A percentile compares a stretch with the other conserved stretches of the same genome.
These are phyloP conservation scores for Candida methanosorbosa DNA, from an alignment of 805 yeast species.

Conservation along the genomic window DNA sequence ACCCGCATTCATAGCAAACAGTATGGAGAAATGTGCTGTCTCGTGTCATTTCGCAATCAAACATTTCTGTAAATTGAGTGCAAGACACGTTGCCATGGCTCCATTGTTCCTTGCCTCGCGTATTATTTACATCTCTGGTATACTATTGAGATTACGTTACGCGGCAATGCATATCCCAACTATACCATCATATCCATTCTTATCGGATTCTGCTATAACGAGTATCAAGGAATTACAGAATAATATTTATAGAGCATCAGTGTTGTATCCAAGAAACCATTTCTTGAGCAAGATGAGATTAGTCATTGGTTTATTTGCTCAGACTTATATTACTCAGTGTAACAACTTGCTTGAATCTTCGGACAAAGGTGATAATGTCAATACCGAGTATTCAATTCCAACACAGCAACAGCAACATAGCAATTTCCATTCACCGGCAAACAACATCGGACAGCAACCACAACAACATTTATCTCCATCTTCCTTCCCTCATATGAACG, in stretches of 20 bases:
- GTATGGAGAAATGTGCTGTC: slow-evolving; percentile 42
- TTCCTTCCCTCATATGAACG: no score
- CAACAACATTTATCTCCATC: neutral
- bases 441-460: neutral
- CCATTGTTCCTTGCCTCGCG: slow-evolving; percentile 53
- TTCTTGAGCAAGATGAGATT: slow-evolving; percentile 45
- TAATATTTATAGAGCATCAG: slow-evolving; percentile 19
- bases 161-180: slow-evolving; percentile 45
- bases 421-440: neutral
- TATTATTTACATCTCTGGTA: slow-evolving; percentile 57
- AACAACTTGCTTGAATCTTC: slow-evolving; percentile 12
- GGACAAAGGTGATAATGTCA: neutral
- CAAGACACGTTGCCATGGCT: slow-evolving; percentile 40
- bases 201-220: slow-evolving; percentile 35
- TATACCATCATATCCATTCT: slow-evolving; percentile 31
- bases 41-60: slow-evolving; percentile 45
- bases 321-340: slow-evolving; percentile 53
- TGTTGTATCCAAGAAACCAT: slow-evolving; percentile 35
- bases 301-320: slow-evolving; percentile 49
- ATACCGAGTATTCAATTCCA: neutral
- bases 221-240: slow-evolving; percentile 17
- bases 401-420: slow-evolving; percentile 1
- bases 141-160: slow-evolving; percentile 49
- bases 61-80: slow-evolving; percentile 35
- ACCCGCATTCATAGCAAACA: slow-evolving; percentile 24